Percentiles rank a stretch among this genome's conserved stretches.
phyloP scores from a whole-genome alignment of 2,329 filamentous ascomycete species.

The Elsinoe ampelina region DNA sequence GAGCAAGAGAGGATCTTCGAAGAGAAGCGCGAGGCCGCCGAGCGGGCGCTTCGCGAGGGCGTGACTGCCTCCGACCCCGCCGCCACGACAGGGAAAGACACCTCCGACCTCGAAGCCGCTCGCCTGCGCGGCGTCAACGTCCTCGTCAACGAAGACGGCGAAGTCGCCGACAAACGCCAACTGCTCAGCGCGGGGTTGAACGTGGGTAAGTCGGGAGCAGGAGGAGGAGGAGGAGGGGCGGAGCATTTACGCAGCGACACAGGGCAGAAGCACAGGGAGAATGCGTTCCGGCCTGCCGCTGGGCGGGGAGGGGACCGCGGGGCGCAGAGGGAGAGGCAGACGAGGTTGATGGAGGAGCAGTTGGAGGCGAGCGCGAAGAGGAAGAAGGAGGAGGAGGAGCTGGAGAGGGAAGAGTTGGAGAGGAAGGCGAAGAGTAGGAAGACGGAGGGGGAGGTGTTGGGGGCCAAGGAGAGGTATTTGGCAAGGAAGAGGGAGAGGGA shows the following conservation, averaged over 20 bases:
- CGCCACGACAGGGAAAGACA: slow-evolving; percentile 8
- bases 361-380: slow-evolving; percentile 64
- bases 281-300: slow-evolving; percentile 22
- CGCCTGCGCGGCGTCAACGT: slow-evolving; percentile 55
- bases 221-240: slow-evolving; percentile 26
- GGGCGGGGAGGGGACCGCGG: slow-evolving; percentile 33
- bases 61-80: slow-evolving; percentile 22
- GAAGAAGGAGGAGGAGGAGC: slow-evolving; percentile 57
- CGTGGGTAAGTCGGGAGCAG: slow-evolving; percentile 31
- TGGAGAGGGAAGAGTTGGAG: slow-evolving; percentile 55
- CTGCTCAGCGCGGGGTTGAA: slow-evolving; percentile 69
- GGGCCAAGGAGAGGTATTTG: slow-evolving; percentile 70
- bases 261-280: slow-evolving; percentile 13
- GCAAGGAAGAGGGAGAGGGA: slow-evolving; percentile 34
- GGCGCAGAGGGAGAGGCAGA: slow-evolving; percentile 66
- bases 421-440: slow-evolving; percentile 65
- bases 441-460: slow-evolving; percentile 65
- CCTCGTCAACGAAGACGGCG: slow-evolving; percentile 69
- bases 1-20: slow-evolving; percentile 61
- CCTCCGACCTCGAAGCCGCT: slow-evolving; percentile 57
- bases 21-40: slow-evolving; percentile 59
- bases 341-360: slow-evolving; percentile 69
- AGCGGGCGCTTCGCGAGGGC: slow-evolving; percentile 30
- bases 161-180: slow-evolving; percentile 77
- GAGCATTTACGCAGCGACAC: slow-evolving; percentile 23